Percentiles rank a stretch among this genome's conserved stretches.
These are phyloP conservation scores for Epichloe gansuensis DNA, from an alignment of 2,329 filamentous ascomycete species.

Conservation along the genomic window DNA sequence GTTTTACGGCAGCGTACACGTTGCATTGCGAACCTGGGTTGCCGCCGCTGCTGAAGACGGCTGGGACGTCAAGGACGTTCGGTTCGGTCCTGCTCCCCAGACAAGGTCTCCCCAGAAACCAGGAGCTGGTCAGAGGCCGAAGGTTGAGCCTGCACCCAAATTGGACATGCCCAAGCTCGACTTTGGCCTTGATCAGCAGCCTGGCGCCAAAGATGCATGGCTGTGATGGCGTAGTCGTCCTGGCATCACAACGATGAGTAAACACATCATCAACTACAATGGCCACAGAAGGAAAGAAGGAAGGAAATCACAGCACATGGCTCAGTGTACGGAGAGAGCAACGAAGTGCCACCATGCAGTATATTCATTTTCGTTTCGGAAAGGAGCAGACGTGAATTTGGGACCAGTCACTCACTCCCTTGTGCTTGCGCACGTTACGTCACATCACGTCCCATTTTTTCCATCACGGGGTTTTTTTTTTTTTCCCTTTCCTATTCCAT, in stretches of 20 bases:
- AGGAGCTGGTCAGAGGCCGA: conserved; percentile 27
- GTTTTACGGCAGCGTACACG: conserved; percentile 87
- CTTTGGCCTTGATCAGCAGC: conserved; percentile 27
- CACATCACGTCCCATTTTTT: neutral
- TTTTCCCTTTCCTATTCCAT: neutral
- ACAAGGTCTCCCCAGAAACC: conserved; percentile 19
- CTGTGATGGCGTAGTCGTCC: conserved; percentile 9
- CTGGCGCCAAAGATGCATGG: conserved; percentile 19
- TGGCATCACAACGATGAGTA: neutral
- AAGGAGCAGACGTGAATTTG: neutral
- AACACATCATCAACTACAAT: neutral
- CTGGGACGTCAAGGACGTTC: conserved; percentile 73
- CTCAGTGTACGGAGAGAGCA: neutral
- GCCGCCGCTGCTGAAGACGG: conserved; percentile 74
- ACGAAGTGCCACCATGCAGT: neutral
- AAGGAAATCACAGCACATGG: neutral
- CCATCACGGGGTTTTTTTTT: neutral
- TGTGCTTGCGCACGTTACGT: conserved; percentile 3
- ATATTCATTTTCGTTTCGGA: neutral
- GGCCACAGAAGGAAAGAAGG: neutral
- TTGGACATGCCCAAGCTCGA: conserved; percentile 48
- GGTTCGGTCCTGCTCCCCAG: conserved; percentile 48
- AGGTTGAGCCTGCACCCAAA: conserved; percentile 43
- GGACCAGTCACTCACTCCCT: conserved; percentile 2
- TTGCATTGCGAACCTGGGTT: conserved; percentile 80